These are phyloP conservation scores for Ophiostoma ulmi DNA, from an alignment of 2,329 filamentous ascomycete genomes.

Conservation along the genomic window DNA sequence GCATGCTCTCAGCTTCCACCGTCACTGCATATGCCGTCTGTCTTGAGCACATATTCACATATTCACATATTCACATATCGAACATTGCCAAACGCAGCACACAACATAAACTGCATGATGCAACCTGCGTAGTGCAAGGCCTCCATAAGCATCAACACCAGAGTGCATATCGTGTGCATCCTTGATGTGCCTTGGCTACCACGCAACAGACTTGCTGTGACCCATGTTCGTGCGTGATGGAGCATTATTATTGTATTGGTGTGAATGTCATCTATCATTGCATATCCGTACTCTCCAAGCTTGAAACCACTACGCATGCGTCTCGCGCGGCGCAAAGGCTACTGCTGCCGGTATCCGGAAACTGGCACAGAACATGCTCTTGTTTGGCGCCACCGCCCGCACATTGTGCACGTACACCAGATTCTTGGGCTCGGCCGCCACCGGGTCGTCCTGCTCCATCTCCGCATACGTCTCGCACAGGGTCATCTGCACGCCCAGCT, in stretches of 20 bases:
- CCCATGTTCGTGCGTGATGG: background rate
- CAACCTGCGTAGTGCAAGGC: background rate
- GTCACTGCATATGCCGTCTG: background rate
- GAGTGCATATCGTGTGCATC: background rate
- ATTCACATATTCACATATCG: background rate
- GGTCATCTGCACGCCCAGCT: constrained; percentile 55
- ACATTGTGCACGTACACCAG: constrained; percentile 62
- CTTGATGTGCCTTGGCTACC: background rate
- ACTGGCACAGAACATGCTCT: constrained; percentile 94
- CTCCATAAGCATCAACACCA: background rate
- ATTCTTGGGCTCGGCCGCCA: constrained; percentile 28
- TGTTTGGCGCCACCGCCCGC: constrained; percentile 83
- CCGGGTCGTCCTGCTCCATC: constrained; percentile 37
- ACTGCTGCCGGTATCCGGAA: constrained; percentile 80
- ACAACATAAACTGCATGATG: background rate
- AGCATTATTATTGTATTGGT: no score
- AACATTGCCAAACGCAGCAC: no score
- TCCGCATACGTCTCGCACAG: constrained; percentile 37
- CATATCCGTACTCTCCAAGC: no score
- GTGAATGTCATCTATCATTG: no score
- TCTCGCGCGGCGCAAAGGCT: constrained; percentile 56
- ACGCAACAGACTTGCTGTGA: background rate
- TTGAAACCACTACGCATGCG: background rate
- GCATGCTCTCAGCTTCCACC: background rate
- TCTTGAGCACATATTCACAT: background rate